phyloP scores from a whole-genome alignment of 257 asterid genomes.

The Solanum chmielewskii region DNA sequence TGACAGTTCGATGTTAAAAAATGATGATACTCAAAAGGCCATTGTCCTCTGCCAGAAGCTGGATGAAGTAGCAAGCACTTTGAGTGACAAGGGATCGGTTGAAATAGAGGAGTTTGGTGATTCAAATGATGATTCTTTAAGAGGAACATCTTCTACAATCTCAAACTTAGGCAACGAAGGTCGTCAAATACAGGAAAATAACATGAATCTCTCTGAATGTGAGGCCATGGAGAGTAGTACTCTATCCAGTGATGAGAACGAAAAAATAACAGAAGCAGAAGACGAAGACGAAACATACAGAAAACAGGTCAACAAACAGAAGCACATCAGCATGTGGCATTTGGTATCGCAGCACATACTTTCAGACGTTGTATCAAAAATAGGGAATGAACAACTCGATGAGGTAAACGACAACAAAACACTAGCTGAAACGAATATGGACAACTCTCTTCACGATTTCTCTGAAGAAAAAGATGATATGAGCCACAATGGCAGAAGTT shows the following conservation, averaged over 20 bases:
- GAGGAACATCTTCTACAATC: background rate
- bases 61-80: background rate
- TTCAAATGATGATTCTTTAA: background rate
- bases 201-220: background rate
- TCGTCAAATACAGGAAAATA: background rate
- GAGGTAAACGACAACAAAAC: slow-evolving; percentile 16
- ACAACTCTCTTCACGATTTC: background rate
- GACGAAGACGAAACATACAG: background rate
- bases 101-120: background rate
- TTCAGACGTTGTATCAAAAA: slow-evolving; percentile 53
- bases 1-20: background rate
- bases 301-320: slow-evolving; percentile 20
- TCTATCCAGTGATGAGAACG: background rate
- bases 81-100: background rate
- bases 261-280: background rate
- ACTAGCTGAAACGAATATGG: background rate
- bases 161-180: background rate
- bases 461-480: background rate
- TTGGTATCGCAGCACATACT: slow-evolving; percentile 76
- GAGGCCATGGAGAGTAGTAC: background rate
- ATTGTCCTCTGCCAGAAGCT: background rate
- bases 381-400: slow-evolving; percentile 49
- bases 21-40: background rate
- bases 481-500: slow-evolving; percentile 12
- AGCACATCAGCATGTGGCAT: slow-evolving; percentile 71